A percentile compares a stretch with the other conserved stretches of the same genome.
These are phyloP conservation scores for Candida xiaguanensis DNA, from an alignment of 805 yeast species.

Conservation along the genomic window DNA sequence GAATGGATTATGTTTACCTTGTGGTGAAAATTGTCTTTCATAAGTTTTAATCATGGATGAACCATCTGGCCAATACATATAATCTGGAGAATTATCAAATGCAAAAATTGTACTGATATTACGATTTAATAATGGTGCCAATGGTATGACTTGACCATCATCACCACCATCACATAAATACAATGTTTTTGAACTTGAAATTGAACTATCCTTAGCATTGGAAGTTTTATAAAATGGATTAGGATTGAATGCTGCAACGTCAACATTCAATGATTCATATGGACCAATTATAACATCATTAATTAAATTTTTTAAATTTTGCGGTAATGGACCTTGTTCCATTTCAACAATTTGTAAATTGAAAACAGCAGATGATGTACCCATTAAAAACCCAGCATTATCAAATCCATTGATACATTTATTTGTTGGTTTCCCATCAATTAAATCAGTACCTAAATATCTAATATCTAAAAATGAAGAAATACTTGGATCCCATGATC, in stretches of 20 bases:
- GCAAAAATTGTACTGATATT: constrained; percentile 33
- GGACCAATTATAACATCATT: constrained; percentile 1
- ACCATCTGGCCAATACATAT: constrained; percentile 36
- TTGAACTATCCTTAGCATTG: too few relatives aligned
- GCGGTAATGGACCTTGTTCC: constrained; percentile 39
- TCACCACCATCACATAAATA: constrained; percentile 40
- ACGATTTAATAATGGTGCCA: constrained; percentile 28
- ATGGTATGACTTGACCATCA: constrained; percentile 36
- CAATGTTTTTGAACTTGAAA: constrained; percentile 22
- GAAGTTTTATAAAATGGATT: constrained; percentile 55
- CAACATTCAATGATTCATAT: constrained; percentile 23
- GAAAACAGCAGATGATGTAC: constrained; percentile 80
- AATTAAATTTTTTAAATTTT: constrained; percentile 15
- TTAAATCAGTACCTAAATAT: constrained; percentile 65
- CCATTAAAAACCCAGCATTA: constrained; percentile 77
- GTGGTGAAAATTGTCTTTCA: constrained; percentile 31
- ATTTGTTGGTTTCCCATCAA: too few relatives aligned
- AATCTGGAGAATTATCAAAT: constrained; percentile 33
- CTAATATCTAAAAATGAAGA: constrained; percentile 47
- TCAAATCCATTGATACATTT: constrained; percentile 76
- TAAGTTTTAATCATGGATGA: constrained; percentile 29
- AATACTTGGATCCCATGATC: constrained; percentile 39
- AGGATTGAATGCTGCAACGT: constrained; percentile 60
- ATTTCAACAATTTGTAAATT: constrained; percentile 60
- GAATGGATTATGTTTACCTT: constrained; percentile 60